Conservation (phyloP, 1,284 basidiomycete genomes). For the Ustilago loliicola region DNA sequence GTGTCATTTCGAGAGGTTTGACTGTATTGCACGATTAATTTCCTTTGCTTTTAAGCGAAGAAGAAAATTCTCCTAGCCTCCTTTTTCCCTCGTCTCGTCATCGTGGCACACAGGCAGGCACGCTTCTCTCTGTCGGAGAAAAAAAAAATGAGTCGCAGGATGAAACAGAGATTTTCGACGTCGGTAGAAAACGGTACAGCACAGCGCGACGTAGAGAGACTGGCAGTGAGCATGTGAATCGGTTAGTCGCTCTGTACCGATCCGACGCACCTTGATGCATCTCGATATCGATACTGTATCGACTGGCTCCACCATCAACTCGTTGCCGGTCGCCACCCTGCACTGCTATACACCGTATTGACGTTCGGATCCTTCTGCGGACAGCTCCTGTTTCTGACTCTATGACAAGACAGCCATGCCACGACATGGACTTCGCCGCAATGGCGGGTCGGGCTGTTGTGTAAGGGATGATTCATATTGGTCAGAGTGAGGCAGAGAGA, state of each 20-base stretch:
- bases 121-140: conserved; percentile 16
- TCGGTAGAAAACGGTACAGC: conserved; percentile 9
- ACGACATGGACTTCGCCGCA: no score
- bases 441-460: neutral
- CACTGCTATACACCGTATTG: neutral
- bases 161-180: conserved; percentile 4
- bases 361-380: neutral
- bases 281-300: conserved; percentile 7
- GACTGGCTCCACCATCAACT: conserved; percentile 12
- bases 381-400: no score
- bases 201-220: neutral
- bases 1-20: no score
- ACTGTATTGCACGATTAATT: conserved; percentile 3
- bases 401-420: no score
- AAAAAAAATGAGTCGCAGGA: conserved; percentile 12
- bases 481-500: conserved; percentile 3
- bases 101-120: conserved; percentile 11
- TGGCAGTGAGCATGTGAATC: conserved; percentile 32
- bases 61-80: conserved; percentile 24
- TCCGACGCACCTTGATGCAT: conserved; percentile 16
- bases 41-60: conserved; percentile 20
- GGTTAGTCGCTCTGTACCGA: conserved; percentile 1
- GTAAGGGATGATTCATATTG: conserved; percentile 18
- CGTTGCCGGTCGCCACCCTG: conserved; percentile 18
- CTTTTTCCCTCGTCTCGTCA: conserved; percentile 17